Conservation (phyloP, 441 rosid genomes). For the Rhodomyrtus psidioides region DNA sequence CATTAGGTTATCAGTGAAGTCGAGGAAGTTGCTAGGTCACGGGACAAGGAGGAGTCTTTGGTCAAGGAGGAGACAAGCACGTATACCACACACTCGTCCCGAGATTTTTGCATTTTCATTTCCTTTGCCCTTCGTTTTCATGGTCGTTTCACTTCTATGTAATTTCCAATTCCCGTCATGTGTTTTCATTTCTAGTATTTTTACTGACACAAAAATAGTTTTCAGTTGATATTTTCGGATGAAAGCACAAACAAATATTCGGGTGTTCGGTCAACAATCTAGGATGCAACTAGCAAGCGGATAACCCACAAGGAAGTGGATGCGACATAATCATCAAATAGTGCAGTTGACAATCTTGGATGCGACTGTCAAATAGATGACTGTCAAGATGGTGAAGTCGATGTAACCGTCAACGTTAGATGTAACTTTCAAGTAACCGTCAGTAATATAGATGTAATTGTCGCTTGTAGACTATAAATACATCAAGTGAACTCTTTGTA, state of each 20-base stretch:
- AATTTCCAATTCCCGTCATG: neutral
- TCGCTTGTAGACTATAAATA: neutral
- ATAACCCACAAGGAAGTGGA: neutral
- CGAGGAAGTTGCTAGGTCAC: neutral
- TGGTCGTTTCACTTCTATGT: neutral
- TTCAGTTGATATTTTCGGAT: neutral
- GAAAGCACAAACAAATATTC: neutral
- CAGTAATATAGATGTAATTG: neutral
- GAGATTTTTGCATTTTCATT: too few species aligned
- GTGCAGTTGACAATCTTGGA: neutral
- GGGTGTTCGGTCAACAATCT: neutral
- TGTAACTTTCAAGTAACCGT: neutral
- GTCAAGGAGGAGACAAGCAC: neutral
- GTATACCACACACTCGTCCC: too few species aligned
- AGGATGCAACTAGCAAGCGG: neutral
- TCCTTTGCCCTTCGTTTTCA: neutral
- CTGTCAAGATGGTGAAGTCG: neutral
- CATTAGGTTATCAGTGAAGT: neutral
- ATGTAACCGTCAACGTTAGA: neutral
- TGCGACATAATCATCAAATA: neutral
- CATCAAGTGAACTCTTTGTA: neutral
- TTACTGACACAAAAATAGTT: neutral
- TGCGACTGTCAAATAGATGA: neutral
- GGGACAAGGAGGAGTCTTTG: neutral
- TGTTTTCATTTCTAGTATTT: neutral